Percentiles rank a stretch among this genome's conserved stretches.
Evolutionary conservation across 352 stramenopile species (phyloP).

Genomic region (Pythium periplocum): DNA sequence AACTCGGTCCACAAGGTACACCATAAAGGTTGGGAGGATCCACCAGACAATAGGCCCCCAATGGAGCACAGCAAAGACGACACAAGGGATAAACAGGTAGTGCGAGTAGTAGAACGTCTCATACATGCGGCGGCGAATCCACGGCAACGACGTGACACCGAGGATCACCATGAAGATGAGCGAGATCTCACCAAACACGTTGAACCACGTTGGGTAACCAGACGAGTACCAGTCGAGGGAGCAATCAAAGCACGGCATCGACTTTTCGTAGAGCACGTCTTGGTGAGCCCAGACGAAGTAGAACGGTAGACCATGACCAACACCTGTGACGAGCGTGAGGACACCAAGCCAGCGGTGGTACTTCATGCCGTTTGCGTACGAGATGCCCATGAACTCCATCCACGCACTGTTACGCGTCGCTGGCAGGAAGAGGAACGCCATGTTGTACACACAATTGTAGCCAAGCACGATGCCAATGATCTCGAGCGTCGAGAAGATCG

Average conservation of each 20-base stretch:
- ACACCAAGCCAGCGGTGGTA: conserved; percentile 61
- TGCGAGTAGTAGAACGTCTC: conserved; percentile 24
- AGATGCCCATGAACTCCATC: conserved; percentile 62
- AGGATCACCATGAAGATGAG: conserved; percentile 25
- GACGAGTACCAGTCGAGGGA: conserved; percentile 29
- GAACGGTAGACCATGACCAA: conserved; percentile 38
- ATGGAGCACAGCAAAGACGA: conserved; percentile 23
- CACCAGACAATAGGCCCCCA: conserved; percentile 18
- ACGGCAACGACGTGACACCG: conserved; percentile 16
- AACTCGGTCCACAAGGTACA: conserved; percentile 25
- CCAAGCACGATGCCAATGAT: conserved; percentile 34
- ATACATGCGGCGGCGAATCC: conserved; percentile 22
- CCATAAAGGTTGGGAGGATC: conserved; percentile 17
- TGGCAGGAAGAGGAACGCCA: conserved; percentile 60
- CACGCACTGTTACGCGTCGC: conserved; percentile 54
- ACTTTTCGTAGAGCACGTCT: conserved; percentile 24
- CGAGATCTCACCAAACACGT: conserved; percentile 56
- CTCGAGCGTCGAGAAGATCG: conserved; percentile 41
- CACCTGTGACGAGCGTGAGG: conserved; percentile 25
- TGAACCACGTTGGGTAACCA: conserved; percentile 49
- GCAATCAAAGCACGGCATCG: conserved; percentile 51
- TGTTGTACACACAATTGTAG: conserved; percentile 53
- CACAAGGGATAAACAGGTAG: conserved; percentile 23
- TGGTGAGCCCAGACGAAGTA: conserved; percentile 39
- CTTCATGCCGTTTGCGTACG: conserved; percentile 54